Percentiles rank a stretch among this genome's conserved stretches.
These are phyloP conservation scores for Candida sp. DNA, from an alignment of 1,139 yeast species.

Conservation along the genomic window DNA sequence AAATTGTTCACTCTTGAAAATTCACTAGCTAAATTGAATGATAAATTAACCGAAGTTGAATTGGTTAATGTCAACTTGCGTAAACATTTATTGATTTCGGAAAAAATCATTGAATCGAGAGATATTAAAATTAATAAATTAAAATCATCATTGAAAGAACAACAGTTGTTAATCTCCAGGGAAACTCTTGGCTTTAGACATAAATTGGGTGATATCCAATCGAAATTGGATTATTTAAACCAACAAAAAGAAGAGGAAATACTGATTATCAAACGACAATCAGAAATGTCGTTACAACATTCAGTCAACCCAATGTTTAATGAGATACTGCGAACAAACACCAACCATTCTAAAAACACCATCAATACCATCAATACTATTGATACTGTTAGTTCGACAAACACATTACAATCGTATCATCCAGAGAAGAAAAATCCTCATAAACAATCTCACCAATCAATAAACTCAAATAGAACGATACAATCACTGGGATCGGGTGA, in stretches of 20 bases:
- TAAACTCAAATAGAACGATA: not conserved
- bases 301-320: not conserved
- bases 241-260: conserved; percentile 9
- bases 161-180: conserved; percentile 44
- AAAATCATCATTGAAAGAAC: conserved; percentile 49
- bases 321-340: not conserved
- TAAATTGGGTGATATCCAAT: conserved; percentile 37
- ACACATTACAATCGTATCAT: not conserved
- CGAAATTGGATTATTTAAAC: conserved; percentile 32
- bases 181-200: conserved; percentile 56
- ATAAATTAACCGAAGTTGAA: conserved; percentile 39
- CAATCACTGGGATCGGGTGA: not conserved
- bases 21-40: conserved; percentile 33
- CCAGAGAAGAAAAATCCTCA: not conserved
- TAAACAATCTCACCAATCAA: not conserved
- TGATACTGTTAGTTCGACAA: not conserved
- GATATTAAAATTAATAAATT: conserved; percentile 57
- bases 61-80: conserved; percentile 35
- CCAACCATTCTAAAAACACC: not conserved
- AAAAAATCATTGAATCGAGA: conserved; percentile 57
- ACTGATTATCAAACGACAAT: not conserved
- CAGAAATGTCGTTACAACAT: not conserved
- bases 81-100: conserved; percentile 49
- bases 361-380: not conserved
- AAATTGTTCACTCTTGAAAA: conserved; percentile 36